Percentiles rank a stretch among this genome's conserved stretches.
These are phyloP conservation scores for Cryptococcus depauperatus DNA, from an alignment of 1,284 basidiomycete species.

Conservation along the genomic window DNA sequence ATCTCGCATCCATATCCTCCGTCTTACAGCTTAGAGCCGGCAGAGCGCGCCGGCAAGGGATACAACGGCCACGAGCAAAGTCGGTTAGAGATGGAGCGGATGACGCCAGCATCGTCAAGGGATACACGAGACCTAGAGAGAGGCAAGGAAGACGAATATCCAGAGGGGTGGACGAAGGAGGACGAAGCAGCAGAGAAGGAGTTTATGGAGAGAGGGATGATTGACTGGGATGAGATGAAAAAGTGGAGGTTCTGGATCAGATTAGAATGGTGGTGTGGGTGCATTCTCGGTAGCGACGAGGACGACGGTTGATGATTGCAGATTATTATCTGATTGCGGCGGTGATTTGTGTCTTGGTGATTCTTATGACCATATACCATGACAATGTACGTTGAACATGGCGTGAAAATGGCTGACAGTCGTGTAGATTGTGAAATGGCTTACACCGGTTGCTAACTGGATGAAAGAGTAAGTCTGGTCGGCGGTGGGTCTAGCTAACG, in stretches of 20 bases:
- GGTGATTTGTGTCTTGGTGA: slow-evolving; percentile 48
- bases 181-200: slow-evolving; percentile 39
- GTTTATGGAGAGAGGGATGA: slow-evolving; percentile 42
- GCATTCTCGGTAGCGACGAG: too few species aligned
- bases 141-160: slow-evolving; percentile 15
- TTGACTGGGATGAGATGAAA: slow-evolving; percentile 49
- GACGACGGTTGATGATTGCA: slow-evolving; percentile 25
- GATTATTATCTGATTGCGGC: slow-evolving; percentile 48
- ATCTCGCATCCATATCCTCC: not conserved
- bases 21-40: too few species aligned
- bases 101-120: not conserved
- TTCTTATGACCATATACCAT: slow-evolving; percentile 59
- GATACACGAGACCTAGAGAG: too few species aligned
- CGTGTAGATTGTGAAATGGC: slow-evolving; percentile 57
- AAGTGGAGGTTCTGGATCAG: slow-evolving; percentile 51
- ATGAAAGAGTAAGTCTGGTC: slow-evolving; percentile 55
- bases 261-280: slow-evolving; percentile 51
- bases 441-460: slow-evolving; percentile 58
- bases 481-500: too few species aligned
- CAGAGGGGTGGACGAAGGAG: slow-evolving; percentile 36
- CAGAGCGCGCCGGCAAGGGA: too few species aligned
- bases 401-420: slow-evolving; percentile 4
- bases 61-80: too few species aligned
- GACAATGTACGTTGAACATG: slow-evolving; percentile 26
- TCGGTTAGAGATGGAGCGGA: too few species aligned